phyloP scores from a whole-genome alignment of 2,329 filamentous ascomycete genomes.

The Xylaria sp. region DNA sequence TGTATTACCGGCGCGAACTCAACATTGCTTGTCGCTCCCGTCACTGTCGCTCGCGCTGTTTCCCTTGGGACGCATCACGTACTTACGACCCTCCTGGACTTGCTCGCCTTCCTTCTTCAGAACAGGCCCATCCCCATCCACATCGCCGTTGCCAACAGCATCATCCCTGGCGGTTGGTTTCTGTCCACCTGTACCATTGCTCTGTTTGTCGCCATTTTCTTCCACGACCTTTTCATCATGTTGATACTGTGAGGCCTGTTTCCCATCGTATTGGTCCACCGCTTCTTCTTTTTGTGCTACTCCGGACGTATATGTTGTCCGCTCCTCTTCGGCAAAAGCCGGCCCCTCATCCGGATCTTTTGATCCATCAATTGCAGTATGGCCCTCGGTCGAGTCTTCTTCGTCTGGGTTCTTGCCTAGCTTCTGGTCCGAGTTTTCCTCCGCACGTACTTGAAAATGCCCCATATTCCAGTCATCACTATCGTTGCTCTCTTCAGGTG shows the following conservation, averaged over 20 bases:
- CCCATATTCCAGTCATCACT: conserved; percentile 43
- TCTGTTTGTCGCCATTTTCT: not conserved
- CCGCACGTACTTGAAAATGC: not conserved
- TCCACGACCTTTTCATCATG: not conserved
- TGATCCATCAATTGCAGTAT: too few relatives aligned
- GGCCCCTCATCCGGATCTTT: too few relatives aligned
- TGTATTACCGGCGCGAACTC: not conserved
- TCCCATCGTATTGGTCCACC: not conserved
- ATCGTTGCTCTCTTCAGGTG: conserved; percentile 22
- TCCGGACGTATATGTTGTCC: too few relatives aligned
- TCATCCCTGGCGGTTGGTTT: not conserved
- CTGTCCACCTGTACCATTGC: not conserved
- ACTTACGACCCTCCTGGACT: not conserved
- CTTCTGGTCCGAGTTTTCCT: too few relatives aligned
- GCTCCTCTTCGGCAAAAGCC: not conserved
- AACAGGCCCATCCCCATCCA: not conserved
- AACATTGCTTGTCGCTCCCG: not conserved
- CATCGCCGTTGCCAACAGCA: not conserved
- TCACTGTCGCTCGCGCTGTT: conserved; percentile 11
- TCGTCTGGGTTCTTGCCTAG: too few relatives aligned
- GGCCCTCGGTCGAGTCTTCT: too few relatives aligned
- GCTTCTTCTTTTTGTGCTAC: not conserved
- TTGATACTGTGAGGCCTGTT: not conserved
- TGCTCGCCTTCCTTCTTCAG: conserved; percentile 16
- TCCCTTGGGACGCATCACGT: conserved; percentile 25